Base-by-base conservation (phyloP, 2,329 filamentous ascomycete genomes). In the Biscogniauxia marginata region DNA sequence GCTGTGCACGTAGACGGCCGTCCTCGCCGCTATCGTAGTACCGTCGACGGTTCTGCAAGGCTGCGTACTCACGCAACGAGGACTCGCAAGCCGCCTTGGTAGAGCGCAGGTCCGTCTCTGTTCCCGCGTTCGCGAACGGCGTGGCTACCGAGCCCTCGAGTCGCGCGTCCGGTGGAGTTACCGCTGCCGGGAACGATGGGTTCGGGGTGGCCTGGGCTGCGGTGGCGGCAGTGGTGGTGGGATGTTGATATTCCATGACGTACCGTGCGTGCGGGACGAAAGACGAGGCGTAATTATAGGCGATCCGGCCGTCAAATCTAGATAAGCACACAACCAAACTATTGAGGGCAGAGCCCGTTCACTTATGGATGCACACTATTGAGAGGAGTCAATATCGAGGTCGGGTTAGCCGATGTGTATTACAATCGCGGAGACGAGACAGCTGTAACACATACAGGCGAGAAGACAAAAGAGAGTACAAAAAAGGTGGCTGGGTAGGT, bases 1-100 rank as follows among this genome's bases (percentile, higher is more conserved):
- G 73, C 65, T 82, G 79, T 5, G 63, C 60, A 6, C 75, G 71
- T 47, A 83, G 66, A 23, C 75, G 76, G 3, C 73, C 69, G 47
- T 81, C 76, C 30, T 78, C 66, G n/a, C 73, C 71, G 18, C 72
- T 34, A 62, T 70, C 61, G 63, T 70, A 54, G 66, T 67, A 64
- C 58, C 63, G 55, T 5, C 57, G 65, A 48, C 65, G 64, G 53
- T 66, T 67, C 62, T 73, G 72, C 55, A 76, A 61, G 20, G 58
- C 61, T 6, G 72, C 58, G 54, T 75, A 71, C 53, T 74, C 74
- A 16, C 61, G 62, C 8, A 77, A 58, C 1, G 71, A 71, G 21
- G 63, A 63, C 62, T 74, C 72, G 48, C 63, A 63, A 23, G 66
- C 64, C 9, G 57, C 56, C 46, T 59, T 64, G 23, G 67, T 57